phyloP scores from a whole-genome alignment of 768 basidiomycete species.

The Suillus tomentosus region DNA sequence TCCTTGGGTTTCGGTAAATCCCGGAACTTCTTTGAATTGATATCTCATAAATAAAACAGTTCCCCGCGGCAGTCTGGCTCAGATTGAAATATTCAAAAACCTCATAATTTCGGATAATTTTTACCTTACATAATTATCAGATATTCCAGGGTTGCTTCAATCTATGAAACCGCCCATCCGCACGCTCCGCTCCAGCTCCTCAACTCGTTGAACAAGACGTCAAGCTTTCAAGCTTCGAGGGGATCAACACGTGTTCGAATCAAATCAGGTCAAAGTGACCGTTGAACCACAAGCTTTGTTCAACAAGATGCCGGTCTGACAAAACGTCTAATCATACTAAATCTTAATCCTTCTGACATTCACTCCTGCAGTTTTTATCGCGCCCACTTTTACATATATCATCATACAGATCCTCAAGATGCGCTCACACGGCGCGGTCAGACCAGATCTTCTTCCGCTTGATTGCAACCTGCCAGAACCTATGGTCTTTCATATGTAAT shows the following conservation, averaged over 20 bases:
- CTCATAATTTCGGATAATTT: slow-evolving; percentile 15
- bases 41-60: slow-evolving; percentile 17
- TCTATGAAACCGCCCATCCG: not conserved
- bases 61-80: slow-evolving; percentile 19
- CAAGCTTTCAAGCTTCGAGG: not conserved
- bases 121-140: slow-evolving; percentile 20
- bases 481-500: slow-evolving; percentile 6
- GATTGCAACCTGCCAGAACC: slow-evolving; percentile 5
- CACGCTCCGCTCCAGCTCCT: slow-evolving; percentile 6
- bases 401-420: not conserved
- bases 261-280: not conserved
- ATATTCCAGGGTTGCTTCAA: slow-evolving; percentile 8
- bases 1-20: slow-evolving; percentile 6
- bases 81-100: slow-evolving; percentile 21
- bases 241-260: slow-evolving; percentile 12
- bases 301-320: slow-evolving; percentile 18
- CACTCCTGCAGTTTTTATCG: not conserved
- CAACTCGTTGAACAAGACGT: slow-evolving; percentile 8
- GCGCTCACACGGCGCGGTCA: slow-evolving; percentile 6
- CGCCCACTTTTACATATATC: not conserved
- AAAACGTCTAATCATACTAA: slow-evolving; percentile 37
- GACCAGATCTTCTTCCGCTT: not conserved
- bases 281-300: not conserved
- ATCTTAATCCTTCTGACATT: slow-evolving; percentile 20
- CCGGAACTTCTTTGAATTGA: slow-evolving; percentile 8